Conservation (phyloP, 176 grass and related monocot species). For the Ampelocalamus luodianensis region DNA sequence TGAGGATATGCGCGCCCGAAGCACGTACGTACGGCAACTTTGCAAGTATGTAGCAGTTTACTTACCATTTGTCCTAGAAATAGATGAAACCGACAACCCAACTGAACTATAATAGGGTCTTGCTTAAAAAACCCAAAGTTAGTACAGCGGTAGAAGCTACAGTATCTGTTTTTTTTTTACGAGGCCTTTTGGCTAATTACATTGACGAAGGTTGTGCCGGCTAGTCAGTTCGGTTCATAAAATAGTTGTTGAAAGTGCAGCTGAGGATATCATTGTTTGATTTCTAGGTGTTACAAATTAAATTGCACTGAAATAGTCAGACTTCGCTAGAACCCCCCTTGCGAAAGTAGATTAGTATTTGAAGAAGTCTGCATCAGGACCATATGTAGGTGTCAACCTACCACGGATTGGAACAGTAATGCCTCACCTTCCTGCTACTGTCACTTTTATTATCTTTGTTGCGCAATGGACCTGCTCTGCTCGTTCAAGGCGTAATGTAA, state of each 20-base stretch:
- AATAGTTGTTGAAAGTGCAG: neutral
- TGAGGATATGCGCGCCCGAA: neutral
- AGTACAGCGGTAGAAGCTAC: neutral
- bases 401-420: conserved; percentile 1
- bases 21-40: neutral
- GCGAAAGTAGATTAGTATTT: neutral
- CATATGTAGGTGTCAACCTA: neutral
- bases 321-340: neutral
- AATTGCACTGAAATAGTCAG: neutral
- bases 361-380: neutral
- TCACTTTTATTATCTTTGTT: neutral
- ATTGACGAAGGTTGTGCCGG: conserved; percentile 25
- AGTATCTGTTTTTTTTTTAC: neutral
- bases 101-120: neutral
- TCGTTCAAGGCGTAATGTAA: neutral
- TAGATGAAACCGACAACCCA: neutral
- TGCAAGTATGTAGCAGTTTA: neutral
- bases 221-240: neutral
- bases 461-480: neutral
- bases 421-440: neutral
- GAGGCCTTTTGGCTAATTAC: neutral
- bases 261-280: neutral
- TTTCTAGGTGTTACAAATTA: neutral
- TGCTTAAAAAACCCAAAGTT: neutral
- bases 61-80: neutral